A percentile compares a stretch with the other conserved stretches of the same genome.
phyloP scores from a whole-genome alignment of 2,329 filamentous ascomycete genomes.

The Fusarium subglutinans region DNA sequence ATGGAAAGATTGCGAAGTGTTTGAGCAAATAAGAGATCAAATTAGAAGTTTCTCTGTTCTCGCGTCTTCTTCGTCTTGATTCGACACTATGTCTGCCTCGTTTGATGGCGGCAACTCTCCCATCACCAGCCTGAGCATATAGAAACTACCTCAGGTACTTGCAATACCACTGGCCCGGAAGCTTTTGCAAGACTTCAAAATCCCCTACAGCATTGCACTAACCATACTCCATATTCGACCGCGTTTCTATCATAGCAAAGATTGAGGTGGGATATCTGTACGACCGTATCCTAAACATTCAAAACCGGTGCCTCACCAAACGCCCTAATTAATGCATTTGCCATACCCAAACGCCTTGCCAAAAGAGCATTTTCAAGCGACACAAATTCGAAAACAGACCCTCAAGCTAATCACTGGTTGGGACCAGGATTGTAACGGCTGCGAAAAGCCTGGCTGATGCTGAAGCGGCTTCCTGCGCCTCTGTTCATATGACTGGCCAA shows the following conservation, averaged over 20 bases:
- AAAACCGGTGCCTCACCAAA: conserved; percentile 22
- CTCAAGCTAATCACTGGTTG: conserved; percentile 38
- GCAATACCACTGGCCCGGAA: neutral
- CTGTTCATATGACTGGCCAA: conserved; percentile 64
- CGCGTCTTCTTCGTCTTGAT: neutral
- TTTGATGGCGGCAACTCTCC: neutral
- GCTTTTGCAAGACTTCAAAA: neutral
- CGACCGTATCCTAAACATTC: conserved; percentile 15
- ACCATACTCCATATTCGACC: neutral
- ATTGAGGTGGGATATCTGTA: conserved; percentile 34
- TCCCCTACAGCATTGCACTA: neutral
- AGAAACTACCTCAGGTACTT: neutral
- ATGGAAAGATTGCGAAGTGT: neutral
- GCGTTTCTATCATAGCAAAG: conserved; percentile 8
- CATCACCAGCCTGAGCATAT: neutral
- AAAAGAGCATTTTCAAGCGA: conserved; percentile 14
- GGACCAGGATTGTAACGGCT: conserved; percentile 64
- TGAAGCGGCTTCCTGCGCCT: conserved; percentile 62
- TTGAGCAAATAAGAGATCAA: neutral
- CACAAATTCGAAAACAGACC: neutral
- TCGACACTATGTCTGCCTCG: neutral
- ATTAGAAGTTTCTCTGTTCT: neutral
- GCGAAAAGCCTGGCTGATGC: conserved; percentile 73
- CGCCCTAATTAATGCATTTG: conserved; percentile 38
- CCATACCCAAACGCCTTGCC: conserved; percentile 37